Percentiles rank a stretch among this genome's conserved stretches.
Evolutionary conservation across 768 basidiomycete species (phyloP).

Genomic region (Termitomyces sp.): DNA sequence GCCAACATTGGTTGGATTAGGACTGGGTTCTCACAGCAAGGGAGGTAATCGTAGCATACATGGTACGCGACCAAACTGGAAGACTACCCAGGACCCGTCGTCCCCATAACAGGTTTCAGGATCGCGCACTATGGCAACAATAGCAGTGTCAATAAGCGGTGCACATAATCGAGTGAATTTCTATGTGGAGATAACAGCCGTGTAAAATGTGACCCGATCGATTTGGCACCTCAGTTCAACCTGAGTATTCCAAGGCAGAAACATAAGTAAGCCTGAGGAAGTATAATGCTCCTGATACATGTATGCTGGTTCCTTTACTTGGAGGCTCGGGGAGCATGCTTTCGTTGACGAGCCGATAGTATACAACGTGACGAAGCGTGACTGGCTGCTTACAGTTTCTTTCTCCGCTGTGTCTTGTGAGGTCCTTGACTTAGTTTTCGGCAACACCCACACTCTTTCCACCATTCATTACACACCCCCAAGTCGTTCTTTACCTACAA

Average conservation of each 20-base stretch:
- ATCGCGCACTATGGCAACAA: not conserved
- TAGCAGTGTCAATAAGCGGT: too few relatives aligned
- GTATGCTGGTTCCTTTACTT: too few relatives aligned
- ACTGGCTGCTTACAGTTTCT: slow-evolving; percentile 9
- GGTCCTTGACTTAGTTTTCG: slow-evolving; percentile 6
- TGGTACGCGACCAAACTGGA: too few relatives aligned
- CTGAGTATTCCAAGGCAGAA: too few relatives aligned
- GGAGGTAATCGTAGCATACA: too few relatives aligned
- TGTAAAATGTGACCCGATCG: not conserved
- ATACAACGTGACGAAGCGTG: slow-evolving; percentile 12
- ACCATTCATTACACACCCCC: slow-evolving; percentile 20
- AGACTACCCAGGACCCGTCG: too few relatives aligned
- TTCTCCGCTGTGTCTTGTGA: slow-evolving; percentile 2
- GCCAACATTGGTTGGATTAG: too few relatives aligned
- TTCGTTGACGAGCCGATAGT: too few relatives aligned
- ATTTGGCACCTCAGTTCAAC: not conserved
- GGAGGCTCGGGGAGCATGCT: too few relatives aligned
- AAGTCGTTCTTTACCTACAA: slow-evolving; percentile 63
- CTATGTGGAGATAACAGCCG: not conserved
- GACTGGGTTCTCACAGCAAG: too few relatives aligned
- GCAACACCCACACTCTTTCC: slow-evolving; percentile 19
- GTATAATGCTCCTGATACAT: not conserved
- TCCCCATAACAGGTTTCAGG: not conserved
- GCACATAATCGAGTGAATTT: not conserved
- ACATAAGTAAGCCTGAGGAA: not conserved